These are phyloP conservation scores for Cucumis melo DNA, from an alignment of 306 rosid species.

Conservation along the genomic window DNA sequence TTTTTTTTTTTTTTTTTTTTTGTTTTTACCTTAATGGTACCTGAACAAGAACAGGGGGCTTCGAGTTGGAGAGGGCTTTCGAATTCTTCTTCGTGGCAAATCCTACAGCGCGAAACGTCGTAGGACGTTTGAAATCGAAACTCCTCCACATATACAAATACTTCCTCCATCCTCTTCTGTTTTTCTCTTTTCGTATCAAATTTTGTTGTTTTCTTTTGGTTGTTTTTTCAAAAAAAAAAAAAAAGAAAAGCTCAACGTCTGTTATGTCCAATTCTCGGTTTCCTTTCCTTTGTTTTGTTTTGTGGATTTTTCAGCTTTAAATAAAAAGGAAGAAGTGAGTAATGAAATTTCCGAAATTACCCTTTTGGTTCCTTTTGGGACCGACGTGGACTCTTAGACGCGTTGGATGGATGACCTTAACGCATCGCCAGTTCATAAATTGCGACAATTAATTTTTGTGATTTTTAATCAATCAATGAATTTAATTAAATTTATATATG, in stretches of 20 bases:
- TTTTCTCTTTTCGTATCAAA: background rate
- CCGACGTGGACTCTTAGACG: slow-evolving; percentile 1
- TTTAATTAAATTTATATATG: background rate
- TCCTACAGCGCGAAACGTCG: slow-evolving; percentile 50
- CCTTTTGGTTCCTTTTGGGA: slow-evolving; percentile 27
- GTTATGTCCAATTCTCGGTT: background rate
- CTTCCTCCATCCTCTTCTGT: slow-evolving; percentile 43
- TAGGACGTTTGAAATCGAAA: slow-evolving; percentile 24
- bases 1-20: too few relatives aligned
- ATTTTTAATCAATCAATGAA: background rate
- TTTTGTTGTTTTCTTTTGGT: background rate
- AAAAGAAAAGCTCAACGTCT: background rate
- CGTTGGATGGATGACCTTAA: background rate
- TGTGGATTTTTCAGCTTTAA: slow-evolving; percentile 17
- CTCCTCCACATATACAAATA: slow-evolving; percentile 43
- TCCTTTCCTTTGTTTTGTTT: background rate
- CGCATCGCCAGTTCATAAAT: slow-evolving; percentile 1
- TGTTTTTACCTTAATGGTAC: slow-evolving; percentile 73
- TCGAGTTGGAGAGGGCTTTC: slow-evolving; percentile 51
- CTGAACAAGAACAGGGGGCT: slow-evolving; percentile 97
- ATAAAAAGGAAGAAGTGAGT: slow-evolving; percentile 5
- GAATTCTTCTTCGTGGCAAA: slow-evolving; percentile 83
- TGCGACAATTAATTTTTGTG: background rate
- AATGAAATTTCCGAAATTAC: slow-evolving; percentile 24
- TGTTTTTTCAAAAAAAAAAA: background rate